These are phyloP conservation scores for Medicago ruthenica DNA, from an alignment of 306 rosid genomes.

Conservation along the genomic window DNA sequence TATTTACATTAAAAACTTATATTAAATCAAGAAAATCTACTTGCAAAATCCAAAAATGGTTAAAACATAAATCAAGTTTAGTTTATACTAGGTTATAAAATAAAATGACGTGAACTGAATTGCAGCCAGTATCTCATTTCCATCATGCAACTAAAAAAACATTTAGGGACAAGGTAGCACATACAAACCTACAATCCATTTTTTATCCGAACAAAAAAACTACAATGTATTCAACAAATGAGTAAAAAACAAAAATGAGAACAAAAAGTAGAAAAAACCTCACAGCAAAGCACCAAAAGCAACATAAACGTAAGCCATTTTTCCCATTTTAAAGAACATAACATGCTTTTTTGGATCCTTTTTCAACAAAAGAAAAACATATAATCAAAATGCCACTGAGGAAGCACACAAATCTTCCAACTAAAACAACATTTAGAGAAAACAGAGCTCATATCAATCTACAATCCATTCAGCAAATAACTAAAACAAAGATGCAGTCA, in stretches of 20 bases:
- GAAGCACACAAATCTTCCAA: neutral
- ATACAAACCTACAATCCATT: neutral
- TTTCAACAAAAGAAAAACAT: no score
- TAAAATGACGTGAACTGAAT: neutral
- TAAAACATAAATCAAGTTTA: neutral
- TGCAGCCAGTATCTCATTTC: neutral
- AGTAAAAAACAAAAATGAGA: no score
- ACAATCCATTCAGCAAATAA: neutral
- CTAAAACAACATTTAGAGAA: neutral
- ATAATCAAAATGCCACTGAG: neutral
- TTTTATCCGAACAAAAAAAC: neutral
- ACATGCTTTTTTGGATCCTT: neutral
- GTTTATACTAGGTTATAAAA: neutral
- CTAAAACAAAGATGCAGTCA: neutral
- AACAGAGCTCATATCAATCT: constrained; percentile 2
- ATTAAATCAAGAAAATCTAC: neutral
- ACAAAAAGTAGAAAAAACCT: neutral
- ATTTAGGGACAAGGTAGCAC: neutral
- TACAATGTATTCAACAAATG: no score
- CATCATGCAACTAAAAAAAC: neutral
- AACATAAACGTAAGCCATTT: neutral
- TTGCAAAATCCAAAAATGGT: constrained; percentile 19
- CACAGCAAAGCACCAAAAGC: neutral
- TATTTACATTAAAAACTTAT: neutral
- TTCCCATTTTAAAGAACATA: neutral